These are phyloP conservation scores for Hsuehochloa calcarea DNA, from an alignment of 176 grass and related monocot genomes.

Conservation along the genomic window DNA sequence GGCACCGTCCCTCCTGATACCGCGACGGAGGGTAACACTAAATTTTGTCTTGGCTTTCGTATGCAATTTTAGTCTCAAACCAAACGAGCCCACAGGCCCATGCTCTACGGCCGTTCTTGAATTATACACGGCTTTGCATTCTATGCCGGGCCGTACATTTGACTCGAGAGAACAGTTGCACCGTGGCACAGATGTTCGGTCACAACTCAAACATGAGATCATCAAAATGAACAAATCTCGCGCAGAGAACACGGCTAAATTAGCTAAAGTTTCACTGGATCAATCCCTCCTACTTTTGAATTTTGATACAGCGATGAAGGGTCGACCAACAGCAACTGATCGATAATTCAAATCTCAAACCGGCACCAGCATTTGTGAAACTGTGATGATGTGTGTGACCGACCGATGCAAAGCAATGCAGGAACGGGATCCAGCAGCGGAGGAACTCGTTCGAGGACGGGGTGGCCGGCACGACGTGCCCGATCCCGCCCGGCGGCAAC, in stretches of 20 bases:
- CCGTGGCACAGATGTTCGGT: not conserved
- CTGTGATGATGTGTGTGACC: not conserved
- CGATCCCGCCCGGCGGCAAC: slow-evolving; percentile 74
- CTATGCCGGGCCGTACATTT: not conserved
- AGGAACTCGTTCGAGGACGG: slow-evolving; percentile 90
- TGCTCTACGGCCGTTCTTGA: too few relatives aligned
- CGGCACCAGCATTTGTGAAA: too few relatives aligned
- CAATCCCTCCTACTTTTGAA: not conserved
- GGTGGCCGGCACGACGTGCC: slow-evolving; percentile 84
- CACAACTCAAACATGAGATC: not conserved
- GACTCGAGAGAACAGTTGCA: not conserved
- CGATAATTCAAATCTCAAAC: too few relatives aligned
- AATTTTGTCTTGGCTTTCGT: too few relatives aligned
- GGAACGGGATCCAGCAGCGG: slow-evolving; percentile 87
- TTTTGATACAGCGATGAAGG: not conserved
- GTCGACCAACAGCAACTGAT: not conserved
- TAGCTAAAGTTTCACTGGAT: not conserved
- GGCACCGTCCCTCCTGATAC: not conserved
- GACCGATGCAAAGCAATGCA: slow-evolving; percentile 26
- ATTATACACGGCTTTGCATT: too few relatives aligned
- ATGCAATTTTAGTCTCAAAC: too few relatives aligned
- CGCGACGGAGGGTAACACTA: not conserved
- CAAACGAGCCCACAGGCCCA: too few relatives aligned
- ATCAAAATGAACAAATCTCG: not conserved
- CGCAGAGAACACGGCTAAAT: not conserved